These are phyloP conservation scores for Gossypium longicalyx DNA, from an alignment of 345 rosid genomes.

Conservation along the genomic window DNA sequence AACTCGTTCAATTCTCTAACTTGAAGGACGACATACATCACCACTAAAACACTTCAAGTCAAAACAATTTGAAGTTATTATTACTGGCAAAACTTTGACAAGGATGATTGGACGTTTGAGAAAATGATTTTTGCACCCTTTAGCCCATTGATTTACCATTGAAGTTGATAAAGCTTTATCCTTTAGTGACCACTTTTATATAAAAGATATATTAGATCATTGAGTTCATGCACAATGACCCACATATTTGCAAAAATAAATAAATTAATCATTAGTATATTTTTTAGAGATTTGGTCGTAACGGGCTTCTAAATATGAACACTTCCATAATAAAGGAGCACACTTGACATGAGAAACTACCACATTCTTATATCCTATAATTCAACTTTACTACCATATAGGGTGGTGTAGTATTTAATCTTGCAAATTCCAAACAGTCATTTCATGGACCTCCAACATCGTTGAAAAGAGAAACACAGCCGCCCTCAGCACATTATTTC, in stretches of 20 bases:
- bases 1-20: neutral
- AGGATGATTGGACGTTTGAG: neutral
- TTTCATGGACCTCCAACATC: neutral
- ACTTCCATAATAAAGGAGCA: neutral
- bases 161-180: constrained; percentile 17
- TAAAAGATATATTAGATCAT: neutral
- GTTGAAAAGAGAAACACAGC: neutral
- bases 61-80: neutral
- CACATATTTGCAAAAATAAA: neutral
- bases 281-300: neutral
- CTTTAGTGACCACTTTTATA: neutral
- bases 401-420: neutral
- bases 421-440: neutral
- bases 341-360: neutral
- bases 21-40: neutral
- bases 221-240: neutral
- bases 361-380: neutral
- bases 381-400: neutral
- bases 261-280: neutral
- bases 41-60: neutral
- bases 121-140: neutral
- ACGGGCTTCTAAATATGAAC: neutral
- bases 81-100: neutral
- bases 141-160: neutral
- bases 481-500: neutral